Evolutionary conservation across 2,329 filamentous ascomycete species (phyloP).

Genomic region (Furcasterigmium sp.): DNA sequence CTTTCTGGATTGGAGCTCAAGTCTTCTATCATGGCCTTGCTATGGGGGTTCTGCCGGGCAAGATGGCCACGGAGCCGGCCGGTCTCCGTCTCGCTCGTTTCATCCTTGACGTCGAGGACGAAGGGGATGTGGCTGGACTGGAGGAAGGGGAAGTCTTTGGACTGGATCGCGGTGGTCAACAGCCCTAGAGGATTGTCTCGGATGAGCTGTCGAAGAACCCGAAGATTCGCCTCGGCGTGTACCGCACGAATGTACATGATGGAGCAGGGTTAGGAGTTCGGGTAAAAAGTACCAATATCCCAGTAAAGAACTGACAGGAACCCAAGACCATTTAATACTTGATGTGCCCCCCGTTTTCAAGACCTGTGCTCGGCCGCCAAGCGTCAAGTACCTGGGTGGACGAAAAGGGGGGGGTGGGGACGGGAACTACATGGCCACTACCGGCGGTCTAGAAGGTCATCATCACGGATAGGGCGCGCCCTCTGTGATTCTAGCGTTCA

Average conservation of each 20-base stretch:
- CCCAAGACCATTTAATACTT: no score
- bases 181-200: slow-evolving; percentile 56
- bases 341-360: no score
- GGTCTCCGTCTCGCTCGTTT: slow-evolving; percentile 30
- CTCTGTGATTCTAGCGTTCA: no score
- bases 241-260: slow-evolving; percentile 53
- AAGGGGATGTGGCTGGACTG: slow-evolving; percentile 58
- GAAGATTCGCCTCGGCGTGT: slow-evolving; percentile 47
- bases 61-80: slow-evolving; percentile 54
- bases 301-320: no score
- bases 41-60: slow-evolving; percentile 58
- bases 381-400: no score
- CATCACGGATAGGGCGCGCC: no score
- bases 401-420: no score
- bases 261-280: no score
- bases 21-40: slow-evolving; percentile 52
- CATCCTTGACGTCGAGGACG: slow-evolving; percentile 44
- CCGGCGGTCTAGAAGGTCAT: no score
- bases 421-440: no score
- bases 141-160: slow-evolving; percentile 39
- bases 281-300: no score
- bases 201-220: slow-evolving; percentile 49
- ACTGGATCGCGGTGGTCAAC: slow-evolving; percentile 56
- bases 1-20: slow-evolving; percentile 15
- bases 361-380: no score